phyloP scores from a whole-genome alignment of 2,329 filamentous ascomycete genomes.

The Hymenoscyphus scutula region DNA sequence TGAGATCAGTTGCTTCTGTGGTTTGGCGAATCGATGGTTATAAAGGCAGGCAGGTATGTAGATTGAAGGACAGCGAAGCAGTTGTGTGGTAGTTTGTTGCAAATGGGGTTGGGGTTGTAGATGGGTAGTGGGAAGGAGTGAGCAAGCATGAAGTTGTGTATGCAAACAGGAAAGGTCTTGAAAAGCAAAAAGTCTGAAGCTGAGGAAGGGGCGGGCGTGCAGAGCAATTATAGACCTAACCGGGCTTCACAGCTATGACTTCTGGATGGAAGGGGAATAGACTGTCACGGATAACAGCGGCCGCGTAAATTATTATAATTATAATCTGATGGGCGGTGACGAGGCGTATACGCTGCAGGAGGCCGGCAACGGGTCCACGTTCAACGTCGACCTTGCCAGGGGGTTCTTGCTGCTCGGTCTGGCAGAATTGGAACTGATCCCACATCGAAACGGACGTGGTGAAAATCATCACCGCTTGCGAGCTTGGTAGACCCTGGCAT shows the following conservation, averaged over 20 bases:
- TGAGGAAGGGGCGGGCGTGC: slow-evolving; percentile 13
- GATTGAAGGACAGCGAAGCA: background rate
- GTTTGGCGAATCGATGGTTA: background rate
- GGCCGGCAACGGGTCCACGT: slow-evolving; percentile 15
- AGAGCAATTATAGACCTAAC: slow-evolving; percentile 22
- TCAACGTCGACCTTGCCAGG: slow-evolving; percentile 13
- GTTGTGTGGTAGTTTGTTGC: slow-evolving; percentile 5
- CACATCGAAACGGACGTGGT: background rate
- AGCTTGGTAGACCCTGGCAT: background rate
- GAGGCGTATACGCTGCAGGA: slow-evolving; percentile 19
- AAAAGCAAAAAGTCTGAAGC: slow-evolving; percentile 16
- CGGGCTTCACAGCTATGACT: slow-evolving; percentile 20
- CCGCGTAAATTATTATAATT: slow-evolving; percentile 24
- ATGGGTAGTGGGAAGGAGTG: slow-evolving; percentile 5
- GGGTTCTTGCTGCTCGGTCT: slow-evolving; percentile 8
- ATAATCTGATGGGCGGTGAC: slow-evolving; percentile 25
- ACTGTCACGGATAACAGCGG: slow-evolving; percentile 19
- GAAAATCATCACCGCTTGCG: slow-evolving; percentile 3
- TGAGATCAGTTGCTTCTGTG: background rate
- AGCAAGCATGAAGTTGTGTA: slow-evolving; percentile 10
- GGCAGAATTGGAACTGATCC: background rate
- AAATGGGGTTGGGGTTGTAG: background rate
- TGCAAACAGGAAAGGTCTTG: slow-evolving; percentile 10
- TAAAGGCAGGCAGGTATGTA: background rate
- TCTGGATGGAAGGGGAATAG: slow-evolving; percentile 8